phyloP scores from a whole-genome alignment of 2,329 filamentous ascomycete species.

The Furcasterigmium sp. region DNA sequence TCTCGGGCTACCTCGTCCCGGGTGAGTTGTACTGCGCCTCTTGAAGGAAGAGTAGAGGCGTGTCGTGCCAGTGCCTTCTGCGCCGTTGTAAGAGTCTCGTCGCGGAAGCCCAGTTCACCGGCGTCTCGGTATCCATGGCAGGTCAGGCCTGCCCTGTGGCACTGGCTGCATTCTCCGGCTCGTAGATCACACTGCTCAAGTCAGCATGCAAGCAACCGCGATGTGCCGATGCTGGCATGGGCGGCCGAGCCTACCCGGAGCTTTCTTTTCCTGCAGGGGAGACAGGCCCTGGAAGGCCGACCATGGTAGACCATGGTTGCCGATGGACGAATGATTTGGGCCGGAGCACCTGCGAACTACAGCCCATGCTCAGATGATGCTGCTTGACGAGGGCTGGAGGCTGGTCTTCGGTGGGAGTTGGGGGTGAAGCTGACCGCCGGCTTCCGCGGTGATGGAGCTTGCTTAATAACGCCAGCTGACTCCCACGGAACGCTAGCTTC shows the following conservation, averaged over 20 bases:
- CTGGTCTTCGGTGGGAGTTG: too few species aligned
- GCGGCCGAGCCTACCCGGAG: conserved; percentile 10
- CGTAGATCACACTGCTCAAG: conserved; percentile 14
- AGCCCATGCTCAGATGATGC: too few species aligned
- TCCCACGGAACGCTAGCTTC: too few species aligned
- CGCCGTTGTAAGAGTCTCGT: conserved; percentile 13
- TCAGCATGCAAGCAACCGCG: too few species aligned
- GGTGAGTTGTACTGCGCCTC: conserved; percentile 1
- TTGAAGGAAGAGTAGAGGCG: not conserved
- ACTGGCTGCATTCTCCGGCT: conserved; percentile 14
- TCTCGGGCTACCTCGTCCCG: conserved; percentile 12
- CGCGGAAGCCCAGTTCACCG: conserved; percentile 15
- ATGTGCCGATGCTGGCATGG: too few species aligned
- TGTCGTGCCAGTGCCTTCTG: conserved; percentile 9
- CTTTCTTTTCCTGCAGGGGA: conserved; percentile 15
- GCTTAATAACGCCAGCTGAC: too few species aligned
- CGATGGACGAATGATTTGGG: too few species aligned
- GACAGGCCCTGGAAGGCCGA: conserved; percentile 13
- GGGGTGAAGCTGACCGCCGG: too few species aligned
- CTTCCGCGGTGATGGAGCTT: too few species aligned
- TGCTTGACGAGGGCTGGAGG: too few species aligned
- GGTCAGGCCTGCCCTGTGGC: conserved; percentile 12
- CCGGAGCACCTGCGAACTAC: too few species aligned
- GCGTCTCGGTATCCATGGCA: conserved; percentile 16
- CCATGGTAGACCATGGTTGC: conserved; percentile 15